Evolutionary conservation across 371 early-diverging fungal genomes (phyloP).

Genomic region (Mucor indicus): DNA sequence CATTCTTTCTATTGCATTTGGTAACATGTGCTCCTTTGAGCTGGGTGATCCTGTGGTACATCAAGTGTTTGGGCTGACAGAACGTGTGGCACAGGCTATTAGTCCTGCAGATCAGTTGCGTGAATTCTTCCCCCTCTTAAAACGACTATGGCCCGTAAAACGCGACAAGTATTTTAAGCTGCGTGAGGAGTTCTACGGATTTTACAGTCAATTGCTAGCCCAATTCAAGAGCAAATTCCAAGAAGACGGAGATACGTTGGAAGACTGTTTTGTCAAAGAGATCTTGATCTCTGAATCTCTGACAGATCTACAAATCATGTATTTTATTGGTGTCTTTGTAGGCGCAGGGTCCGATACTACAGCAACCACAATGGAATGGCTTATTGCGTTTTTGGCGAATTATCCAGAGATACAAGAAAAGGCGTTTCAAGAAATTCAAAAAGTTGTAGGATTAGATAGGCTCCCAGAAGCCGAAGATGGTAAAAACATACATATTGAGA

Average conservation of each 20-base stretch:
- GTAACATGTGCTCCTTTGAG: constrained; percentile 32
- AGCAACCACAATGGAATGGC: constrained; percentile 42
- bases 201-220: constrained; percentile 29
- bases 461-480: constrained; percentile 38
- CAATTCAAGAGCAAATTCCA: too few species aligned
- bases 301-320: constrained; percentile 32
- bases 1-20: constrained; percentile 41
- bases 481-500: constrained; percentile 12
- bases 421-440: constrained; percentile 37
- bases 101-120: constrained; percentile 38
- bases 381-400: constrained; percentile 39
- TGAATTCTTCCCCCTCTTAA: constrained; percentile 45
- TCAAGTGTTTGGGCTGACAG: constrained; percentile 36
- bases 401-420: constrained; percentile 43
- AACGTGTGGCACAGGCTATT: constrained; percentile 25
- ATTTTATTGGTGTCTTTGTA: constrained; percentile 37
- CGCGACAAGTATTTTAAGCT: constrained; percentile 10
- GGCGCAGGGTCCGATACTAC: constrained; percentile 53
- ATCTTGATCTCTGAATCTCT: constrained; percentile 23
- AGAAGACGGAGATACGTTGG: too few species aligned
- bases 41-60: constrained; percentile 35
- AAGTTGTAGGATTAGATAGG: constrained; percentile 23
- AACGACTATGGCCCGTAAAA: constrained; percentile 20
- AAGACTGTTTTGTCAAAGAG: constrained; percentile 43
- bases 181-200: constrained; percentile 14